phyloP scores from a whole-genome alignment of 2,329 filamentous ascomycete species.

The Aspergillus tanneri region DNA sequence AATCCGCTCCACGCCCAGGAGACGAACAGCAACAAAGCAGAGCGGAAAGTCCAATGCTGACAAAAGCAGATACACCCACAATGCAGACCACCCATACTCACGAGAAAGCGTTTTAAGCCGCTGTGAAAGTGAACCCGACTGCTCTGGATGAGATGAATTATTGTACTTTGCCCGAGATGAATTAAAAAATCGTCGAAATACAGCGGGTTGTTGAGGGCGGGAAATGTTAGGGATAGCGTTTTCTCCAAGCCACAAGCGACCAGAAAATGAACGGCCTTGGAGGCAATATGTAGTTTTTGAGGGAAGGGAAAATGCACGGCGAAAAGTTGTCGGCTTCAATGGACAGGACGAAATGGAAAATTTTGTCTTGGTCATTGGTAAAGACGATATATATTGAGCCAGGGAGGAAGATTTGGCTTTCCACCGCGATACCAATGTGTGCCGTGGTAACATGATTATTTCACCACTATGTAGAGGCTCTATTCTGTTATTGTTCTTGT shows the following conservation, averaged over 20 bases:
- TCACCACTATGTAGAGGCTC: no score
- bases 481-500: no score
- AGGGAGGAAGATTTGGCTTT: conserved; percentile 19
- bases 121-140: conserved; percentile 59
- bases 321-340: background rate
- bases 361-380: conserved; percentile 7
- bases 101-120: conserved; percentile 78
- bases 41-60: conserved; percentile 90
- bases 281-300: background rate
- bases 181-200: conserved; percentile 25
- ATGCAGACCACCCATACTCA: conserved; percentile 90
- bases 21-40: conserved; percentile 83
- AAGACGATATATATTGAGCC: conserved; percentile 8
- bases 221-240: background rate
- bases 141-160: conserved; percentile 23
- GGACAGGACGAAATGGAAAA: background rate
- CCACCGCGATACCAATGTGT: conserved; percentile 22
- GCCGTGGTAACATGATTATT: conserved; percentile 13
- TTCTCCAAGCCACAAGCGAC: background rate
- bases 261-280: conserved; percentile 1
- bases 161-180: conserved; percentile 22
- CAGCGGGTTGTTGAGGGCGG: background rate
- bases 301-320: conserved; percentile 8
- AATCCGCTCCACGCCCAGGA: conserved; percentile 81
- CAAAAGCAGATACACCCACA: conserved; percentile 85